Evolutionary conservation across 768 basidiomycete species (phyloP), one percentile per base, ranked within the genome.

Genomic region (Dioszegia aurantiaca): DNA sequence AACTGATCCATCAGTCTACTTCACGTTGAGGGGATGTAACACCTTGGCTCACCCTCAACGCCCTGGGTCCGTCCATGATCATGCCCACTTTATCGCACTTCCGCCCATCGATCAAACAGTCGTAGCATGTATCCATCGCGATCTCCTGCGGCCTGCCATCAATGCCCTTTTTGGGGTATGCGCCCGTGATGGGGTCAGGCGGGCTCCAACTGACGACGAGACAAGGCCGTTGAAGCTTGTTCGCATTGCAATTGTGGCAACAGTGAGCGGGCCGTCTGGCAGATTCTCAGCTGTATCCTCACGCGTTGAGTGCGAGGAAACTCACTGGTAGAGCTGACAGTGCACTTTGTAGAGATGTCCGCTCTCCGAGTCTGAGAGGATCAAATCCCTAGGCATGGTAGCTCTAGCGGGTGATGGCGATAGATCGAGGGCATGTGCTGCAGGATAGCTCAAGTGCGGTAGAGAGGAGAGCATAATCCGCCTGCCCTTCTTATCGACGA

Each of bases 41-140:
- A 33, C 33, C 33, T 44, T 9, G 40, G 19, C 48, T n/a, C 19
- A 49, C 48, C 48, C 37, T 49, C 6, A 21, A 12, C 4, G n/a
- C 48, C 31, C 28, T 33, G 8, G 48, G 48, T 14, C 48, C 48
- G 17, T 49, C 48, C 19, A 36, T 3, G 30, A 36, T 36, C 48
- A 37, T 4, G 6, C 48, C 48, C 31, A 49, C 48, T 10, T 49
- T 49, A n/a, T 31, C 33, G 23, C 48, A 49, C 28, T 31, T 36
- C 33, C 30, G 28, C n/a, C 31, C 48, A 30, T 49, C 48, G 2
- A 49, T 49, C 17, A 49, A 11, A 14, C 48, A 49, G 48, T 49
- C 48, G 9, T n/a, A 19, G 33, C 48, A 49, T 10, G 48, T n/a
- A n/a, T 49, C 48, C 30, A 36, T 17, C n/a, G 48, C 4, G 48